Base-by-base conservation (phyloP, 768 basidiomycete species). In the Cystobasidium onofrii region DNA sequence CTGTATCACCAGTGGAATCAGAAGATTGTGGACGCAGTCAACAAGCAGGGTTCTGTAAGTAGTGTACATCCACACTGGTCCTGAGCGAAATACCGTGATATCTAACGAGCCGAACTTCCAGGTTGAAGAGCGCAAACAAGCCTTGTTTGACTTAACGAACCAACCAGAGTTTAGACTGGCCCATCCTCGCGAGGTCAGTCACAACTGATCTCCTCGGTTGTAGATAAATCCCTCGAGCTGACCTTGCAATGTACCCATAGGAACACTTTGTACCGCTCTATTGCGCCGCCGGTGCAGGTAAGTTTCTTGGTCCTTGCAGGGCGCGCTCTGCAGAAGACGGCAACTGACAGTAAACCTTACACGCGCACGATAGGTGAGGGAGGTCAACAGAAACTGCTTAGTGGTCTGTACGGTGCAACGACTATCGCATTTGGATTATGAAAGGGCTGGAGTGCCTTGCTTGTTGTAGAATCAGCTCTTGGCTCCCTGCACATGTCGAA, bases 251-350 rank as follows among this genome's bases (percentile, higher is more conserved):
- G n/a, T n/a, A n/a, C 27, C 12, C 88, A 1, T 87, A 87, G 75
- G 91, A 93, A 33, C 90, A 92, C 78, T 90, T 92, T 77, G 83
- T 91, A 18, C 90, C 91, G 12, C 75, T 92, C 18, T 90, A 90
- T 50, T 89, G 88, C 1, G 88, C 86, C n/a, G 69, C 69, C 10
- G 69, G 1, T 90, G 89, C 57, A 12, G 57, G 57, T 60, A 13
- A 60, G 57, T 29, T 2, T n/a, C n/a, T n/a, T n/a, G n/a, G n/a
- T n/a, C n/a, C n/a, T n/a, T n/a, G n/a, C n/a, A n/a, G n/a, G n/a
- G n/a, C n/a, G n/a, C n/a, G n/a, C n/a, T n/a, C n/a, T n/a, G n/a
- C n/a, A n/a, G n/a, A n/a, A n/a, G n/a, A n/a, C n/a, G n/a, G n/a
- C n/a, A n/a, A n/a, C n/a, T n/a, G n/a, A n/a, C n/a, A n/a, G n/a